Percentiles rank a stretch among this genome's conserved stretches.
phyloP scores from a whole-genome alignment of 768 basidiomycete species.

The Psilocybe cyanescens region DNA sequence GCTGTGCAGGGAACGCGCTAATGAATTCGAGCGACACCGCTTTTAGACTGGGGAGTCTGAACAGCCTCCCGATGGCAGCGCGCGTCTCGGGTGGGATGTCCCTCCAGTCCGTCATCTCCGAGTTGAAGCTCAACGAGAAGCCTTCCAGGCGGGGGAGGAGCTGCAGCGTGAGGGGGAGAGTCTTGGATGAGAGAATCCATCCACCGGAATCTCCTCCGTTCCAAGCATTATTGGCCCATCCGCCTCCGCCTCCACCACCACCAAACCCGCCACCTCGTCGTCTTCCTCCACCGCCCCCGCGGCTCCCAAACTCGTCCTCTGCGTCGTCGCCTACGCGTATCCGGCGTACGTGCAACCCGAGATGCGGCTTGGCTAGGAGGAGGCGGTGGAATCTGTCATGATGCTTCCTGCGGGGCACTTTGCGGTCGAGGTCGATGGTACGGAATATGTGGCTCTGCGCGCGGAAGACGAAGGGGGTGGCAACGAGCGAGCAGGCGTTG shows the following conservation, averaged over 20 bases:
- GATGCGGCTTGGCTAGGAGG: slow-evolving; percentile 16
- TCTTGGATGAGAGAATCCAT: slow-evolving; percentile 15
- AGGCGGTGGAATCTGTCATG: slow-evolving; percentile 23
- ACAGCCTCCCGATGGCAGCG: slow-evolving; percentile 9
- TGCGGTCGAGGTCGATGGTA: slow-evolving; percentile 18
- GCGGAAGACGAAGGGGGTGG: slow-evolving; percentile 19
- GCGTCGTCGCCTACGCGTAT: slow-evolving; percentile 24
- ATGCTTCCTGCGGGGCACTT: slow-evolving; percentile 15
- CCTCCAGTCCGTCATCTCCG: slow-evolving; percentile 21
- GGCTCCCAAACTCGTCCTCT: slow-evolving; percentile 20
- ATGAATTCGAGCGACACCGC: slow-evolving; percentile 24
- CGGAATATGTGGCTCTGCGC: slow-evolving; percentile 24
- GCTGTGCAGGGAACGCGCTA: slow-evolving; percentile 14
- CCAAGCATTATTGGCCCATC: not conserved
- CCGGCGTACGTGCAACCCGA: slow-evolving; percentile 23
- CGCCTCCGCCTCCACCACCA: not conserved
- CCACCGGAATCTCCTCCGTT: not conserved
- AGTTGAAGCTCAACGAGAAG: slow-evolving; percentile 26
- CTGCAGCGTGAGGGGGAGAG: slow-evolving; percentile 15
- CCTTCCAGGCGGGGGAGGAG: slow-evolving; percentile 18
- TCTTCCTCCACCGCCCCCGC: not conserved
- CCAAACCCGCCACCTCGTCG: not conserved
- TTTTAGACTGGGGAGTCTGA: slow-evolving; percentile 15
- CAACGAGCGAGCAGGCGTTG: slow-evolving; percentile 20
- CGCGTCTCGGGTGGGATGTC: slow-evolving; percentile 12